These are phyloP conservation scores for Phenoliferia sp. DNA, from an alignment of 1,284 basidiomycete genomes.

Conservation along the genomic window DNA sequence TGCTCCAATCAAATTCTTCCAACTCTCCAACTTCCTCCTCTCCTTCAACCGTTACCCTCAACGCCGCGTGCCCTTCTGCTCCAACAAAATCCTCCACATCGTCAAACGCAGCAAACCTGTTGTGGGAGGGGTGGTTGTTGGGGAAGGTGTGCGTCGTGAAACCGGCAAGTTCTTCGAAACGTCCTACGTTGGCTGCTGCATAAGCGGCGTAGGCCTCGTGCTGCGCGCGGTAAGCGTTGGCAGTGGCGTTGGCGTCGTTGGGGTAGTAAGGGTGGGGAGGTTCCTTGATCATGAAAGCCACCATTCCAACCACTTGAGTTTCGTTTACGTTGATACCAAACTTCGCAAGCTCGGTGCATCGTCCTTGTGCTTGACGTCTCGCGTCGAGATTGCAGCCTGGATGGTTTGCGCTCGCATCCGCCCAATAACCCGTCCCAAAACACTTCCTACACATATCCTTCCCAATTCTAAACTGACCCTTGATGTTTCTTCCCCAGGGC, in stretches of 20 bases:
- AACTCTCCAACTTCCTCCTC: too few species aligned
- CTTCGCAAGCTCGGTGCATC: background rate
- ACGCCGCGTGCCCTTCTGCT: too few species aligned
- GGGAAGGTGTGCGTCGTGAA: background rate
- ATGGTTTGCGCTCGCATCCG: background rate
- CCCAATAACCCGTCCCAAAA: background rate
- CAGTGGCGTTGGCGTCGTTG: background rate
- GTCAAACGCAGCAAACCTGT: too few species aligned
- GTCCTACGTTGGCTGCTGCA: too few species aligned
- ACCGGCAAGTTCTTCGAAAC: background rate
- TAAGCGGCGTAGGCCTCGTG: background rate
- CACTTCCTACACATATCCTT: background rate
- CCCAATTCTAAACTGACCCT: background rate
- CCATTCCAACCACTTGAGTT: background rate
- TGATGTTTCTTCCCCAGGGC: background rate
- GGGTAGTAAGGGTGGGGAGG: background rate
- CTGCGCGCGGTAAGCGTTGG: background rate
- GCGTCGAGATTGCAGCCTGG: background rate
- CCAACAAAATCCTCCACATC: too few species aligned
- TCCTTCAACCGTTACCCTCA: too few species aligned
- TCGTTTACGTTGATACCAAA: background rate
- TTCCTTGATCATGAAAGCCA: background rate
- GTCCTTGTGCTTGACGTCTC: background rate
- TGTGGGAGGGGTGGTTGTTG: too few species aligned
- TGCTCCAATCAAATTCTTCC: too few species aligned